Base-by-base conservation (phyloP, 2,329 filamentous ascomycete species). In the Apiospora marii region DNA sequence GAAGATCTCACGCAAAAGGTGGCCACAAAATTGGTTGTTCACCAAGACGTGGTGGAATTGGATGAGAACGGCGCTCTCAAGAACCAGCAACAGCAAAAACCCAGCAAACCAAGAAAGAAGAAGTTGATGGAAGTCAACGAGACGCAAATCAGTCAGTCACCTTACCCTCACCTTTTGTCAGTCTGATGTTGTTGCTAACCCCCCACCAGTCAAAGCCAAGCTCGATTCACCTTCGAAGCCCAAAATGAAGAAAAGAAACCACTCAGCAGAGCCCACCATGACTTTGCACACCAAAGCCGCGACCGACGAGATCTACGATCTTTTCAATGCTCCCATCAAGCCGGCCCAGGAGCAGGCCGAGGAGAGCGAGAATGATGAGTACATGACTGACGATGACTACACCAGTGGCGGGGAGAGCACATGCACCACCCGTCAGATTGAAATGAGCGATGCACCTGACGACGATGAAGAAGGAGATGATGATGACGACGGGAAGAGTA, bases 291-390 rank as follows among this genome's bases (percentile, higher is more conserved):
- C 96, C 16, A 94, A 91, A 77, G 96, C 96, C 75, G 96, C 96
- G 5, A 98, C 96, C 74, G 95, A 98, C 77, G 96, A 99, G 77
- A 98, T 99, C 70, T 98, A 98, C 79, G 95, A 95, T 72, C 94
- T 99, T 68, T 99, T 98, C 84, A 98, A 96, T 79, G 93, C 96
- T 72, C 96, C 96, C 1, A 82, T 96, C 27, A 83, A 84, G 72
- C 74, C 81, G 70, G 80, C 76, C 0, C 78, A 83, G 22, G 82
- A 83, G 41, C 81, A 83, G 37, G 77, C 79, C 1, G 84, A 85
- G 10, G 84, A 83, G 53, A 87, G 83, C 70, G 88, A 87, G 34
- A 78, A 94, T 19, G 91, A 92, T 72, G 91, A 92, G 67, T 93
- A 93, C 75, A 92, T 95, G 76, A 89, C 88, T 2, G 49, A 51